These are phyloP conservation scores for Neonectria ditissima DNA, from an alignment of 2,329 filamentous ascomycete species.

Conservation along the genomic window DNA sequence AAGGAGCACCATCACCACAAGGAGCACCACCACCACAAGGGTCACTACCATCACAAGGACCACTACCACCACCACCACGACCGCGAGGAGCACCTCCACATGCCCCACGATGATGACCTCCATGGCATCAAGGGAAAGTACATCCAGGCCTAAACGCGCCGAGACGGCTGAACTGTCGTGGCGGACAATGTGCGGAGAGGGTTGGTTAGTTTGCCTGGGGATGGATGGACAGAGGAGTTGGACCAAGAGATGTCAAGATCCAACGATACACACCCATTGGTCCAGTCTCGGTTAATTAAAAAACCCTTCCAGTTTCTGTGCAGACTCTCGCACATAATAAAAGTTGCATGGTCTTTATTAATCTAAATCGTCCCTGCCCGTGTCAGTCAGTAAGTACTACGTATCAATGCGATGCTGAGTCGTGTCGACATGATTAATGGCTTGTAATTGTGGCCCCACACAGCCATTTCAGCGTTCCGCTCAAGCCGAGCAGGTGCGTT, in stretches of 20 bases:
- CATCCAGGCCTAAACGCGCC: not conserved
- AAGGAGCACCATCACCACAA: not conserved
- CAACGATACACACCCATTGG: not conserved
- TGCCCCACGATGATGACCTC: not conserved
- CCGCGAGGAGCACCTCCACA: conserved; percentile 2
- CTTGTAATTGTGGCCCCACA: not conserved
- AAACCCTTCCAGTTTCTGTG: not conserved
- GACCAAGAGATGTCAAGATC: not conserved
- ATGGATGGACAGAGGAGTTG: not conserved
- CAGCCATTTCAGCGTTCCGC: not conserved
- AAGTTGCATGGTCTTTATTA: not conserved
- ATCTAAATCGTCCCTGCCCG: not conserved
- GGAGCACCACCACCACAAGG: not conserved
- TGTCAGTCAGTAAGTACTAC: too few species aligned
- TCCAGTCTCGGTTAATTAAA: too few species aligned
- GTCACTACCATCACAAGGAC: not conserved
- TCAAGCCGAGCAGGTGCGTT: not conserved
- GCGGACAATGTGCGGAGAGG: not conserved
- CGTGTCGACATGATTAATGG: not conserved
- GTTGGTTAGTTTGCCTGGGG: not conserved
- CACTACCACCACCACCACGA: conserved; percentile 5
- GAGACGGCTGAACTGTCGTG: not conserved
- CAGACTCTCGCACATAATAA: not conserved
- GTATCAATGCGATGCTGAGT: too few species aligned
- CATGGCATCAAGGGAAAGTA: not conserved